Evolutionary conservation across 192 early-diverging fungal species (phyloP), one percentile per base, ranked within the genome.

Genomic region (Dispira simplex): DNA sequence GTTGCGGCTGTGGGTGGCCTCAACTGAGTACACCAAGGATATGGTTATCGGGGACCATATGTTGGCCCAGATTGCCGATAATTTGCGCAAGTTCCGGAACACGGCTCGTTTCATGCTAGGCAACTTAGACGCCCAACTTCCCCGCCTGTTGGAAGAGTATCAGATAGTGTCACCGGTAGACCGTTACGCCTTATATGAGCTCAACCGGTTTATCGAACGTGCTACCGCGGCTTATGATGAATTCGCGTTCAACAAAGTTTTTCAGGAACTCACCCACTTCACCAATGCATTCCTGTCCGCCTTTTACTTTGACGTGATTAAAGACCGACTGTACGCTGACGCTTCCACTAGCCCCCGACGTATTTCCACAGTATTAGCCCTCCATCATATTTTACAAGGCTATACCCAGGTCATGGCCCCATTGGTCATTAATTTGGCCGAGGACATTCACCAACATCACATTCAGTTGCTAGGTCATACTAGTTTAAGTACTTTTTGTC

Each of bases 241-340:
- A 12, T 82, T 71, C 56, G 78, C 78, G 63, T 88, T 81, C 59
- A 84, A 77, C 72, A 76, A 81, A 51, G 86, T 79, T 14, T 75
- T 82, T 39, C 83, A 83, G 60, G 65, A 75, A 25, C 68, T 87
- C 20, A 83, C 83, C 65, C 77, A 79, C 63, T 86, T 90, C 62
- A 83, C 82, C 62, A 85, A 78, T 62, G 73, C 72, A 9, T 69
- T 74, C 9, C 71, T 88, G 12, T 90, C 89, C 21, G 79, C 86
- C 4, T 85, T 88, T 63, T 90, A 90, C 72, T 83, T 89, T 78
- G 87, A 90, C 57, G 75, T 85, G 5, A 79, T 86, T 69, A 90
- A 90, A 70, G 89, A 90, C 65, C 74, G 83, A 39, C 73, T 90
- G 5, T 90, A 90, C 51, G 83, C 81, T 23, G 76, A 83, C 49